Percentiles rank a stretch among this genome's conserved stretches.
These are phyloP conservation scores for Eucalyptus erythrocorys DNA, from an alignment of 345 rosid genomes.

Conservation along the genomic window DNA sequence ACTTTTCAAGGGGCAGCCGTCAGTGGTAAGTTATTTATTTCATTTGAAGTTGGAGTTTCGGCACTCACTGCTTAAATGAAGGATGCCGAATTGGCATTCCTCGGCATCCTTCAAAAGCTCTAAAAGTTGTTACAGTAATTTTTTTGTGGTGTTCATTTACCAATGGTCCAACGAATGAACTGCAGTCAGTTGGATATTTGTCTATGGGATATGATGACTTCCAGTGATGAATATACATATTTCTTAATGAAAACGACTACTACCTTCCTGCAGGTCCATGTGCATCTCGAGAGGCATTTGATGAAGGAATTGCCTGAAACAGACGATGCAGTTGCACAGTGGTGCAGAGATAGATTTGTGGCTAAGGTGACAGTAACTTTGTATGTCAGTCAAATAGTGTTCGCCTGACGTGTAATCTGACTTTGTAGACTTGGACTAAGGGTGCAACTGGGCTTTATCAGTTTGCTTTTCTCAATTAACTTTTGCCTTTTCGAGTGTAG, in stretches of 20 bases:
- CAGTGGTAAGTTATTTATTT: conserved; percentile 52
- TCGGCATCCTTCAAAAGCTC: not conserved
- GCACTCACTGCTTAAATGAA: not conserved
- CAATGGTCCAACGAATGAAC: not conserved
- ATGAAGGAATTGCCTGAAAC: conserved; percentile 89
- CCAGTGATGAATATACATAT: not conserved
- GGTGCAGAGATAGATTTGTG: conserved; percentile 88
- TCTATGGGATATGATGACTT: not conserved
- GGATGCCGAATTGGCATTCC: not conserved
- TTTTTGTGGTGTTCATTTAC: not conserved
- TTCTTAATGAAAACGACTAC: not conserved
- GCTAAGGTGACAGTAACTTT: conserved; percentile 40
- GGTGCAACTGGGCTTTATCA: not conserved
- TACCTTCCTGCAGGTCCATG: conserved; percentile 50
- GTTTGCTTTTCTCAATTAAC: not conserved
- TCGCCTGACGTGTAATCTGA: not conserved
- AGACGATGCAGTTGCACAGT: conserved; percentile 78
- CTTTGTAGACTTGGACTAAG: not conserved
- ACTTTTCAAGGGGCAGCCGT: conserved; percentile 72
- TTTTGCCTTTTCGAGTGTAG: conserved; percentile 8
- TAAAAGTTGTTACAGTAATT: not conserved
- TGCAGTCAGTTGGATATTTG: not conserved
- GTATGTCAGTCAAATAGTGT: not conserved
- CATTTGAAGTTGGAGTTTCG: not conserved
- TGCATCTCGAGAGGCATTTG: conserved; percentile 59